Evolutionary conservation across 305 asterid genomes (phyloP).

Genomic region (Fraxinus xanthoxyloides): DNA sequence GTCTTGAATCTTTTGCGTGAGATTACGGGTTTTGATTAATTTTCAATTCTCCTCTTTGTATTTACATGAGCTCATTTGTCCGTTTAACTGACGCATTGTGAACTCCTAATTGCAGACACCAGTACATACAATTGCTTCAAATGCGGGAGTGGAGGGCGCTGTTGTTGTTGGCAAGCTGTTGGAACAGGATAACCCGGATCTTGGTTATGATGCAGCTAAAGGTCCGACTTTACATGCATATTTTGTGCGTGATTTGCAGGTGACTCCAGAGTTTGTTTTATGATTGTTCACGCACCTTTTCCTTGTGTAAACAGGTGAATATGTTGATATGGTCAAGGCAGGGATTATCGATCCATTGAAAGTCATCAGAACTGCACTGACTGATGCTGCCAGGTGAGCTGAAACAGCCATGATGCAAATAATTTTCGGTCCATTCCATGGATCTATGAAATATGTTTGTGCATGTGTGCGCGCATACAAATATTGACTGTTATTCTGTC

Average conservation of each 20-base stretch:
- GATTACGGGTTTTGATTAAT: neutral
- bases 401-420: neutral
- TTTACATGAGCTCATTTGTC: neutral
- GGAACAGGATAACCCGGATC: conserved; percentile 56
- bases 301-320: conserved; percentile 47
- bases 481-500: neutral
- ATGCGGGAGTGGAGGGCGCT: conserved; percentile 66
- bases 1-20: neutral
- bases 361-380: conserved; percentile 66
- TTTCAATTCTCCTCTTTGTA: neutral
- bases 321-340: conserved; percentile 60
- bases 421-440: neutral
- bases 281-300: neutral
- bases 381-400: conserved; percentile 66
- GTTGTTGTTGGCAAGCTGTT: conserved; percentile 55
- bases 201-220: conserved; percentile 72
- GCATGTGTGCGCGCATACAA: neutral
- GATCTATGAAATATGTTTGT: neutral
- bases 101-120: conserved; percentile 37
- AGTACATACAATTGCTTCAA: conserved; percentile 50
- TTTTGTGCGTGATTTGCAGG: neutral
- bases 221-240: conserved; percentile 25
- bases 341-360: conserved; percentile 73
- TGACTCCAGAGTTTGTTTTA: neutral
- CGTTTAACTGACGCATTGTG: neutral